Evolutionary conservation across 2,329 filamentous ascomycete species (phyloP).

Genomic region (Diaporthe sp.): DNA sequence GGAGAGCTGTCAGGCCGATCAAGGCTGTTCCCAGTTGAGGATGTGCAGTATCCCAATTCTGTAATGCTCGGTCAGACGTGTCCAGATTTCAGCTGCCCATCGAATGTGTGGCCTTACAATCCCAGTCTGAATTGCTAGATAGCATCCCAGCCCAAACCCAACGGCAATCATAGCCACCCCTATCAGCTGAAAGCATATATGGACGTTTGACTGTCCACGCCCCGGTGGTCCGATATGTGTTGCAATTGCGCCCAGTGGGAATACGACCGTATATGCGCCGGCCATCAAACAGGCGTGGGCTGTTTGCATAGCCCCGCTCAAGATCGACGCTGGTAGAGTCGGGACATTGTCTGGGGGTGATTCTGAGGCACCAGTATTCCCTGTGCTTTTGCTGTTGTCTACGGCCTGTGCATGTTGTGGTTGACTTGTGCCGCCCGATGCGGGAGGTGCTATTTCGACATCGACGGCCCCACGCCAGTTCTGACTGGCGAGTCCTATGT

Average conservation of each 20-base stretch:
- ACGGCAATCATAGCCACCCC: background rate
- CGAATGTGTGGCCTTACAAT: conserved; percentile 1
- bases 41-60: conserved; percentile 10
- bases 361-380: background rate
- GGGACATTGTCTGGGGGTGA: background rate
- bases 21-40: conserved; percentile 9
- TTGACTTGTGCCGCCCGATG: background rate
- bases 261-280: background rate
- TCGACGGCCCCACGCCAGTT: background rate
- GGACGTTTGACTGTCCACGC: background rate
- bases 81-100: background rate
- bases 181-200: conserved; percentile 4
- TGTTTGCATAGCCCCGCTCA: conserved; percentile 22
- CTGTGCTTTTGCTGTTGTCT: background rate
- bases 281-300: conserved; percentile 17
- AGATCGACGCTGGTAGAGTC: background rate
- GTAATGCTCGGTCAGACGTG: background rate
- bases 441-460: background rate
- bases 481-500: background rate
- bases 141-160: conserved; percentile 13
- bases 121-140: background rate
- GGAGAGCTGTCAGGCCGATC: background rate
- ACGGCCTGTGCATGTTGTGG: background rate
- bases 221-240: conserved; percentile 12
- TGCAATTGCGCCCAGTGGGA: conserved; percentile 10